Percentiles rank a stretch among this genome's conserved stretches.
Conservation (phyloP, 2,329 filamentous ascomycete genomes). For the Verticillium nonalfalfae region DNA sequence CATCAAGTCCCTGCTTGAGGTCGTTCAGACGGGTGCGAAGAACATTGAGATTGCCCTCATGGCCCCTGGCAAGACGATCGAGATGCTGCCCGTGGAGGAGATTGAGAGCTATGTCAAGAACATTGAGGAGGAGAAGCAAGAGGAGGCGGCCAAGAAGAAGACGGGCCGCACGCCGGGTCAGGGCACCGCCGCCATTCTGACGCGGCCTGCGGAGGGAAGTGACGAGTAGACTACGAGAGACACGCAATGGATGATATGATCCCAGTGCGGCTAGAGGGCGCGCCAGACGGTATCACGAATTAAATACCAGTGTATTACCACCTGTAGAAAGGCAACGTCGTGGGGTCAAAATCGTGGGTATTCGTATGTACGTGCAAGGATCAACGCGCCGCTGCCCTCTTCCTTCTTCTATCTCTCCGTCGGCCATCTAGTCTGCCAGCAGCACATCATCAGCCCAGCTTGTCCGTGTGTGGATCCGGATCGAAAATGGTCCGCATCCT, state of each 20-base stretch:
- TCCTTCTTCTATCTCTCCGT: slow-evolving; percentile 8
- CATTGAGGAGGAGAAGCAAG: slow-evolving; percentile 99
- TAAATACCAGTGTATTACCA: slow-evolving; percentile 29
- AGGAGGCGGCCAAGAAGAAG: slow-evolving; percentile 98
- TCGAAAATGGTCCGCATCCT: slow-evolving; percentile 65
- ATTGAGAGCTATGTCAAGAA: slow-evolving; percentile 98
- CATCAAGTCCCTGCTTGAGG: slow-evolving; percentile 96
- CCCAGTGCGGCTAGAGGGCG: slow-evolving; percentile 7
- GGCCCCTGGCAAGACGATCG: slow-evolving; percentile 83
- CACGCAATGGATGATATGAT: neutral
- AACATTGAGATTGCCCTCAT: slow-evolving; percentile 99
- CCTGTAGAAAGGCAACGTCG: slow-evolving; percentile 18
- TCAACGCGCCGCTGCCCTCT: neutral
- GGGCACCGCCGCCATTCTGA: slow-evolving; percentile 67
- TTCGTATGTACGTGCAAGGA: neutral
- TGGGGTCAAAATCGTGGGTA: neutral
- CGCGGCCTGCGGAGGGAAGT: slow-evolving; percentile 38
- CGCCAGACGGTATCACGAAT: slow-evolving; percentile 9
- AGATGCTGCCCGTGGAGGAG: slow-evolving; percentile 91
- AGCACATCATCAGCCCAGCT: slow-evolving; percentile 54
- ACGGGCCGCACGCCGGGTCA: slow-evolving; percentile 66
- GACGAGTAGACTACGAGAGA: slow-evolving; percentile 14
- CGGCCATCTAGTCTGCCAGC: neutral
- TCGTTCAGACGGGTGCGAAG: slow-evolving; percentile 97
- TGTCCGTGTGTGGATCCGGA: slow-evolving; percentile 66